phyloP scores from a whole-genome alignment of 2,329 filamentous ascomycete species.

The Metarhizium guizhouense region DNA sequence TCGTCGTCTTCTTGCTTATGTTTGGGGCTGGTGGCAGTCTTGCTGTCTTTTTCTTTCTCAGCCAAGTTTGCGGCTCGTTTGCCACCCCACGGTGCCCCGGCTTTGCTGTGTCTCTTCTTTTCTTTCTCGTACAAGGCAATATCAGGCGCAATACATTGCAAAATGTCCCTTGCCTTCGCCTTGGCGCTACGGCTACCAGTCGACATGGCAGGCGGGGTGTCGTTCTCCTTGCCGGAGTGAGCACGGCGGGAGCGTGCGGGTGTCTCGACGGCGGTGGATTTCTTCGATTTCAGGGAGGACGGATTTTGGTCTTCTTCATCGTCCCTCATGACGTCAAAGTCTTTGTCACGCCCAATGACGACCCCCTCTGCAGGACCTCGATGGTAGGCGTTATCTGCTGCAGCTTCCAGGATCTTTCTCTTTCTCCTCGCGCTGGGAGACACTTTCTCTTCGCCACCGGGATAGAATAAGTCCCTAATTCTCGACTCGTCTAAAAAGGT shows the following conservation, averaged over 20 bases:
- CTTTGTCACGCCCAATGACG: slow-evolving; percentile 31
- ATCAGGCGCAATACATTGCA: slow-evolving; percentile 73
- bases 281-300: slow-evolving; percentile 18
- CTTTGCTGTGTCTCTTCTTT: slow-evolving; percentile 60
- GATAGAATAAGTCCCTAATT: slow-evolving; percentile 59
- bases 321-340: slow-evolving; percentile 36
- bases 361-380: slow-evolving; percentile 39
- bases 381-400: slow-evolving; percentile 40
- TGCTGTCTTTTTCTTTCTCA: slow-evolving; percentile 41
- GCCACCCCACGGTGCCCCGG: slow-evolving; percentile 48
- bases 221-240: slow-evolving; percentile 69
- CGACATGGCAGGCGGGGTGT: slow-evolving; percentile 59
- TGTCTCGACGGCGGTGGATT: slow-evolving; percentile 19
- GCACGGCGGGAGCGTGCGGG: slow-evolving; percentile 34
- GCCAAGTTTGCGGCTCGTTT: slow-evolving; percentile 51
- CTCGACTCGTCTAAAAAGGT: slow-evolving; percentile 62
- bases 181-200: slow-evolving; percentile 82
- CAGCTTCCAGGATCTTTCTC: slow-evolving; percentile 39
- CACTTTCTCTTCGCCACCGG: slow-evolving; percentile 45
- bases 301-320: slow-evolving; percentile 26
- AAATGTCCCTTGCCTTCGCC: slow-evolving; percentile 64
- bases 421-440: slow-evolving; percentile 36
- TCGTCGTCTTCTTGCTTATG: slow-evolving; percentile 33
- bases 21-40: slow-evolving; percentile 30
- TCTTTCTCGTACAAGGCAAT: slow-evolving; percentile 91